Conservation (phyloP, 2,329 filamentous ascomycete species). For the Apiospora malaysiana region DNA sequence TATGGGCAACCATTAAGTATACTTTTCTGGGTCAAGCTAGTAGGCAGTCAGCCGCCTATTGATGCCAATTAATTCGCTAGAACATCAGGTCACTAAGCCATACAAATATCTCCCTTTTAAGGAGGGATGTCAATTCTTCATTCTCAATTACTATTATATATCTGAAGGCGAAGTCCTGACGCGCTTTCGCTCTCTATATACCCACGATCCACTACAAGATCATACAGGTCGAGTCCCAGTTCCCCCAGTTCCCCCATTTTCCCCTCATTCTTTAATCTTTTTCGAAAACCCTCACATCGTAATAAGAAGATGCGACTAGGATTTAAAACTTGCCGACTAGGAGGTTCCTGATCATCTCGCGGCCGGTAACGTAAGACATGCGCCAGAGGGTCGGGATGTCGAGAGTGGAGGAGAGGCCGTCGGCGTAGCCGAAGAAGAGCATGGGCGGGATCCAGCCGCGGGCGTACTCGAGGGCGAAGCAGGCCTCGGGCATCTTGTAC, state of each 20-base stretch:
- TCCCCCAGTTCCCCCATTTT: background rate
- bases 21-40: constrained; percentile 12
- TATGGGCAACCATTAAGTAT: background rate
- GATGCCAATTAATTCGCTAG: background rate
- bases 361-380: constrained; percentile 75
- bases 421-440: constrained; percentile 88
- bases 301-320: background rate
- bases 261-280: too few species aligned
- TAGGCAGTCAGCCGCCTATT: background rate
- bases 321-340: constrained; percentile 71
- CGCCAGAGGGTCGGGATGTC: constrained; percentile 86
- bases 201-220: background rate
- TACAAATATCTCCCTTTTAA: background rate
- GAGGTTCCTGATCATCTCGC: constrained; percentile 79
- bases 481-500: constrained; percentile 78
- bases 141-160: background rate
- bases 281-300: background rate
- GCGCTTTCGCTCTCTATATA: background rate
- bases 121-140: background rate
- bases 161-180: background rate
- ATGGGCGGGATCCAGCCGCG: constrained; percentile 92
- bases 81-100: background rate
- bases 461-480: constrained; percentile 85
- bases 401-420: constrained; percentile 79
- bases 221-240: background rate